Evolutionary conservation across 352 stramenopile genomes (phyloP), one percentile per base, ranked within the genome.

Genomic region (Phytophthora ohioensis): DNA sequence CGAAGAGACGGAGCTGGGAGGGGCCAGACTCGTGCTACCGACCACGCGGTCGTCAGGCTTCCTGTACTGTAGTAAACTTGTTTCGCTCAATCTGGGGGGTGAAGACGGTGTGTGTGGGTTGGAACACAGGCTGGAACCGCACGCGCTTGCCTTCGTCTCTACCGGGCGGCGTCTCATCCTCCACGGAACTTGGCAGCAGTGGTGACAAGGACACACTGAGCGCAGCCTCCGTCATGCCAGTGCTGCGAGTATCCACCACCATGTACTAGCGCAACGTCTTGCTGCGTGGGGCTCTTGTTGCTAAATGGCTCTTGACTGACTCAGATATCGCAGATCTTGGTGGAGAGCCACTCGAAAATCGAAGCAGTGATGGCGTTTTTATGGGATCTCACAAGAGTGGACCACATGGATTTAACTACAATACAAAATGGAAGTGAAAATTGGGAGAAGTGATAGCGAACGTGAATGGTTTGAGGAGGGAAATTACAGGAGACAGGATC

Each of bases 101-200:
- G 67, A 93, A 96, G 6, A 94, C 87, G 0, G 89, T 91, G 71
- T 96, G 89, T 5, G 89, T 96, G 35, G 89, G 89, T 78, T 96
- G 86, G 80, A 95, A 92, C 7, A 53, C 57, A 3, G 51, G 57
- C 55, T 90, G 80, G 67, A 92, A 94, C 45, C 87, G 85, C 64
- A 94, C 85, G 70, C 75, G 86, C 72, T 92, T 92, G 57, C 38
- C 52, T 5, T 65, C 61, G 46, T 54, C 52, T 41, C 9, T 67
- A 0, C 38, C 45, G 5, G 56, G 64, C 21, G 57, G 52, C 52
- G 68, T 70, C 32, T 90, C 84, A 43, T 92, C 86, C 67, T 92
- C 87, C 46, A 92, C 77, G 45, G 87, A 95, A 60, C 85, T 93
- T 17, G 87, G 82, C 61, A 95, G 73, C 60, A 93, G 70, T 47